Evolutionary conservation across 2,329 filamentous ascomycete species (phyloP).

Genomic region (Alternaria metachromatica): DNA sequence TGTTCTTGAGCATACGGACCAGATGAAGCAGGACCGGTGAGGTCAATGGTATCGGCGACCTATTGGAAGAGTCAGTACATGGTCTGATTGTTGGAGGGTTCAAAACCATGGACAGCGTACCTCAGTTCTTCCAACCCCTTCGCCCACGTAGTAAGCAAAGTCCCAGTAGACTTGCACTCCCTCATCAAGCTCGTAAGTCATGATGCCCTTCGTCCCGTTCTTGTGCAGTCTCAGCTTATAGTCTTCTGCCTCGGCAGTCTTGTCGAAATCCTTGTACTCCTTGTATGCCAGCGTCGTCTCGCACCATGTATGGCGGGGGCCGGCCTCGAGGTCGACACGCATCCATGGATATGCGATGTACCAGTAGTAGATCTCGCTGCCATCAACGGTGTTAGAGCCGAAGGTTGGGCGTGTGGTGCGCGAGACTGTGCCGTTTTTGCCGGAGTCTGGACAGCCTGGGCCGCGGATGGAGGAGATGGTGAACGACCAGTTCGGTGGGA

Average conservation of each 20-base stretch:
- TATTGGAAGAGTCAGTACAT: background rate
- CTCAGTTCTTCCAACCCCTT: slow-evolving; percentile 6
- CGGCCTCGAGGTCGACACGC: slow-evolving; percentile 8
- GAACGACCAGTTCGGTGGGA: slow-evolving; percentile 21
- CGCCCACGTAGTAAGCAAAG: slow-evolving; percentile 18
- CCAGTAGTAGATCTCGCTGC: slow-evolving; percentile 31
- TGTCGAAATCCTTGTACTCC: slow-evolving; percentile 7
- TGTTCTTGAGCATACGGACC: slow-evolving; percentile 5
- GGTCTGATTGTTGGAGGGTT: background rate
- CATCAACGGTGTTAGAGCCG: slow-evolving; percentile 24
- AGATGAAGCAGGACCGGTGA: slow-evolving; percentile 13
- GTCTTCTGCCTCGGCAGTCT: slow-evolving; percentile 1
- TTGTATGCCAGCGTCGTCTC: slow-evolving; percentile 25
- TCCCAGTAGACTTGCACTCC: slow-evolving; percentile 20
- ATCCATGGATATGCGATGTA: slow-evolving; percentile 25
- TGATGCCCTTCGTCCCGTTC: slow-evolving; percentile 22
- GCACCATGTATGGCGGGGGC: slow-evolving; percentile 22
- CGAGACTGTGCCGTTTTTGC: background rate
- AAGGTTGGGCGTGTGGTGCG: slow-evolving; percentile 20
- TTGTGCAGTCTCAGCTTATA: slow-evolving; percentile 27
- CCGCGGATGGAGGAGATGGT: slow-evolving; percentile 19
- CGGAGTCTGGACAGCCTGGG: slow-evolving; percentile 22
- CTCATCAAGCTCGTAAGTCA: slow-evolving; percentile 21
- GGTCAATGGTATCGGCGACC: slow-evolving; percentile 13
- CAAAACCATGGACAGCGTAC: background rate